phyloP scores from a whole-genome alignment of 108 stramenopile species.

The Nitzschia sp. region DNA sequence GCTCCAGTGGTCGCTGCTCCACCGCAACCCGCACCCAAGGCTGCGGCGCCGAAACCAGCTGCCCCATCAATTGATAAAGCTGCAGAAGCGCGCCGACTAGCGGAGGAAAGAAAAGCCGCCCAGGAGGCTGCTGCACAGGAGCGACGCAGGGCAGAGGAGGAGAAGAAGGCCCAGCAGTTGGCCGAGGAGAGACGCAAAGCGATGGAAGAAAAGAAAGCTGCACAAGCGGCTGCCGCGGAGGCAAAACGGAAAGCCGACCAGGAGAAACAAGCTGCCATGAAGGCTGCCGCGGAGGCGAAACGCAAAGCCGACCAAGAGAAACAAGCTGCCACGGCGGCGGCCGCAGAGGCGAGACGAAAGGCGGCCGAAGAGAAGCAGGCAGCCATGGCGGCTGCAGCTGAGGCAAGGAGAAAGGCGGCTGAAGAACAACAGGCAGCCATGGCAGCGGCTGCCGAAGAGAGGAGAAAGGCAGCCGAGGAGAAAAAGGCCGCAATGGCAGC shows the following conservation, averaged over 20 bases:
- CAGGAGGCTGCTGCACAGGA: not conserved
- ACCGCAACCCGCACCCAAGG: not conserved
- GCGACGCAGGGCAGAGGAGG: conserved; percentile 14
- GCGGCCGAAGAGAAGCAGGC: conserved; percentile 29
- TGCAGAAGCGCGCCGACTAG: conserved; percentile 1
- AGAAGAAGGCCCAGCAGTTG: conserved; percentile 12
- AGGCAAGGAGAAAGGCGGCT: conserved; percentile 1
- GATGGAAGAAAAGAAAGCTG: conserved; percentile 24
- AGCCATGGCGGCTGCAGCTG: conserved; percentile 18
- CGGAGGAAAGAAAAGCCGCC: conserved; percentile 19
- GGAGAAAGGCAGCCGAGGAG: conserved; percentile 19
- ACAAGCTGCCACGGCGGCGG: not conserved
- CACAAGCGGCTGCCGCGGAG: conserved; percentile 2
- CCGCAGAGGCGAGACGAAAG: conserved; percentile 10
- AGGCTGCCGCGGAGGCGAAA: conserved; percentile 20
- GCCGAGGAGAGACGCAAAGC: conserved; percentile 11
- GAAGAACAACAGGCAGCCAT: conserved; percentile 20
- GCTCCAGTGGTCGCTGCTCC: conserved; percentile 1
- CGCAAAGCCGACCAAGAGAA: conserved; percentile 14
- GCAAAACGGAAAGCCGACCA: conserved; percentile 16
- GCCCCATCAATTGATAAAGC: not conserved
- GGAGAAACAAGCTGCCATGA: conserved; percentile 20
- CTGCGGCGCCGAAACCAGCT: not conserved
- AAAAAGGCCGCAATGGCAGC: conserved; percentile 23
- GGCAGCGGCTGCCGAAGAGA: conserved; percentile 27